A percentile compares a stretch with the other conserved stretches of the same genome.
Evolutionary conservation across 2,329 filamentous ascomycete species (phyloP).

Genomic region (Kalaharituber pfeilii): DNA sequence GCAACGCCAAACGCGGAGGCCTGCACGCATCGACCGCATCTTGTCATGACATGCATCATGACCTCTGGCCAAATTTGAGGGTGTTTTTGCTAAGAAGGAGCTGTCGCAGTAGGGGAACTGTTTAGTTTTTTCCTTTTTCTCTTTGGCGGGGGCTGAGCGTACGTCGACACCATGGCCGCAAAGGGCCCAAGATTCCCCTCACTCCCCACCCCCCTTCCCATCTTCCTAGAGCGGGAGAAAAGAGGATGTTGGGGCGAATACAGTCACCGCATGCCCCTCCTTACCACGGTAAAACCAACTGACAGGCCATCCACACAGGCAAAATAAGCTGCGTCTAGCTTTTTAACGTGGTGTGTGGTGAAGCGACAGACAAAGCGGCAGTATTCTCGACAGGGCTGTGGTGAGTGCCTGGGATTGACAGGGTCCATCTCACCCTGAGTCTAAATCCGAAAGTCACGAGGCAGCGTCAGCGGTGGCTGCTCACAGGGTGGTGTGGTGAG

Average conservation of each 20-base stretch:
- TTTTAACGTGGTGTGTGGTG: neutral
- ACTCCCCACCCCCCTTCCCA: neutral
- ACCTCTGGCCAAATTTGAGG: no score
- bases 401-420: neutral
- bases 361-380: neutral
- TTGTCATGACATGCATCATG: no score
- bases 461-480: neutral
- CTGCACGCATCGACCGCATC: no score
- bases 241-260: neutral
- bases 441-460: neutral
- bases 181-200: neutral
- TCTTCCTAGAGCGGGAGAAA: neutral
- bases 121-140: no score
- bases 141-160: no score
- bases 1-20: no score
- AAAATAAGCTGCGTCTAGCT: neutral
- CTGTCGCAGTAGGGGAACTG: no score
- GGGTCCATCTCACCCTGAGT: neutral
- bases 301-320: neutral
- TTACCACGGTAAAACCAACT: neutral
- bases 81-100: no score
- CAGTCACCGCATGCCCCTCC: neutral
- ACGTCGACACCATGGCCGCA: no score
- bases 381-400: neutral
- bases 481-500: neutral